These are phyloP conservation scores for Poa annua DNA, from an alignment of 176 grass and related monocot species.

Conservation along the genomic window DNA sequence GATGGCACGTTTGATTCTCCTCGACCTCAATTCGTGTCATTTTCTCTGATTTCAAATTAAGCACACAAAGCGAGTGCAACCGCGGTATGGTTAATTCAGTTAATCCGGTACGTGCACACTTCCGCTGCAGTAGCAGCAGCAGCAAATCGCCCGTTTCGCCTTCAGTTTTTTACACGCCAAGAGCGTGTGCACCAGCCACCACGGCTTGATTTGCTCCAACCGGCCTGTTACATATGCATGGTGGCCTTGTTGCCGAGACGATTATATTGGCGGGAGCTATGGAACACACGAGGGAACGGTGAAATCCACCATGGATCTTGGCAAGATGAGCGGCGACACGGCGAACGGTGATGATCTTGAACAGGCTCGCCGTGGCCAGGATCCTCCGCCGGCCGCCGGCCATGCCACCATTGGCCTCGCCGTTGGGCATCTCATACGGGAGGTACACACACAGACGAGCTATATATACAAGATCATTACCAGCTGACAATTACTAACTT, in stretches of 20 bases:
- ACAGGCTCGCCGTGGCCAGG: not conserved
- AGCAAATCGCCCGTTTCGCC: not conserved
- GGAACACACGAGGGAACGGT: not conserved
- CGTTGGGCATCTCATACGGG: conserved; percentile 27
- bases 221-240: not conserved
- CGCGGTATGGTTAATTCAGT: not conserved
- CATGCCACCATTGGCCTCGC: conserved; percentile 28
- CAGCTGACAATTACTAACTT: not conserved
- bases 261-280: not conserved
- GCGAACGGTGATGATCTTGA: conserved; percentile 8
- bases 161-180: conserved; percentile 39
- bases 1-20: not conserved
- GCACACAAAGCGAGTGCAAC: conserved; percentile 15
- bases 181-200: not conserved
- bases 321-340: not conserved
- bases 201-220: not conserved
- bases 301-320: conserved; percentile 1
- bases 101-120: not conserved
- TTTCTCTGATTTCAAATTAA: not conserved
- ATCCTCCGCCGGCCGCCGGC: not conserved
- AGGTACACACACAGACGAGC: conserved; percentile 11
- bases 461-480: too few species aligned
- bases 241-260: too few species aligned
- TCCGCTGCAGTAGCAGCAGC: not conserved
- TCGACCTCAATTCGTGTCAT: not conserved